A percentile compares a stretch with the other conserved stretches of the same genome.
Conservation (phyloP, 495 filamentous ascomycete genomes). For the Pseudomonodictys pantanalensis region DNA sequence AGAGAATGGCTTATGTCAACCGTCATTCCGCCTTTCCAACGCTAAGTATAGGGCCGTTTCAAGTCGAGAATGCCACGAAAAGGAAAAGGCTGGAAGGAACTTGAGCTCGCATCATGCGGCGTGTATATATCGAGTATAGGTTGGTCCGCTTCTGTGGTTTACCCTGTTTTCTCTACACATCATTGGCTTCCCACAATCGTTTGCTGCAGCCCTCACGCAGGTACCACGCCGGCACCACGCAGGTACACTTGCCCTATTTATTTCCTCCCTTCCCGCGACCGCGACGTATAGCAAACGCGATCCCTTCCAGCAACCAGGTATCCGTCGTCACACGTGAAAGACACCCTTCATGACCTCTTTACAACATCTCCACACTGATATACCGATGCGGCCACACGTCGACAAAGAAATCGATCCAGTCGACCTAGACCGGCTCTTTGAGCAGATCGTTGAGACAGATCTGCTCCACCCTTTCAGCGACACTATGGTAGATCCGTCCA, state of each 20-base stretch:
- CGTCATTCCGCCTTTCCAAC: slow-evolving; percentile 15
- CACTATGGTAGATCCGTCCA: slow-evolving; percentile 30
- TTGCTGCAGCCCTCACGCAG: slow-evolving; percentile 23
- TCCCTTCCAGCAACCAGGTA: slow-evolving; percentile 23
- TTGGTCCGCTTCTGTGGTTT: slow-evolving; percentile 25
- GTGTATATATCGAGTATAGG: slow-evolving; percentile 35
- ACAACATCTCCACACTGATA: slow-evolving; percentile 17
- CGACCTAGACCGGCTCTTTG: slow-evolving; percentile 43
- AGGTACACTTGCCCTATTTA: slow-evolving; percentile 1
- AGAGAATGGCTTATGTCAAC: slow-evolving; percentile 22
- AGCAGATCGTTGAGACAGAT: slow-evolving; percentile 42
- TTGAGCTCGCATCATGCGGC: background rate
- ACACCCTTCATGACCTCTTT: slow-evolving; percentile 27
- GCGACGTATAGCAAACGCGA: background rate
- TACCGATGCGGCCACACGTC: slow-evolving; percentile 39
- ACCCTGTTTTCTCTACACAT: slow-evolving; percentile 30
- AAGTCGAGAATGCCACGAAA: slow-evolving; percentile 19
- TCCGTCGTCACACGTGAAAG: slow-evolving; percentile 28
- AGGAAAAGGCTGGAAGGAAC: slow-evolving; percentile 30
- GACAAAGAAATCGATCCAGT: slow-evolving; percentile 42
- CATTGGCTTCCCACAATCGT: slow-evolving; percentile 18
- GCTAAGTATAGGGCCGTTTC: slow-evolving; percentile 27
- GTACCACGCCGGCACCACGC: no score
- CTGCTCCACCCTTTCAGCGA: slow-evolving; percentile 37
- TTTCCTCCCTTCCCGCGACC: background rate